Evolutionary conservation across 2,329 filamentous ascomycete species (phyloP).

Genomic region (Nigrograna mackinnonii): DNA sequence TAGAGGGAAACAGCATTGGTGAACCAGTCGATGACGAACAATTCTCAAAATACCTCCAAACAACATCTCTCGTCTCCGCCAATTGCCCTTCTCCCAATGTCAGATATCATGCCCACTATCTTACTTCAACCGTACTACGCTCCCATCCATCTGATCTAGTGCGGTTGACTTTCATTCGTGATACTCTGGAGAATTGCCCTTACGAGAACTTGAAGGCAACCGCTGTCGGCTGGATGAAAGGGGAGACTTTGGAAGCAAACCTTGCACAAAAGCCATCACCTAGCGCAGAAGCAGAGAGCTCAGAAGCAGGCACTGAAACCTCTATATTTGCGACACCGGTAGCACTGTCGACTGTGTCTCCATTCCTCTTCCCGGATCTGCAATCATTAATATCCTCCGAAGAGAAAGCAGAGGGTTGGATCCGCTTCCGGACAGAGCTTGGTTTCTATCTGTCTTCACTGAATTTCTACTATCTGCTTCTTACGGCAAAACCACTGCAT

Average conservation of each 20-base stretch:
- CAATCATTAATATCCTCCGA: slow-evolving; percentile 39
- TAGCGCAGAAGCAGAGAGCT: slow-evolving; percentile 11
- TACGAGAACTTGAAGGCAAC: slow-evolving; percentile 60
- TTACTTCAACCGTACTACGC: slow-evolving; percentile 54
- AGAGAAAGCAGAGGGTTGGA: slow-evolving; percentile 35
- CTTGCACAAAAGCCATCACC: slow-evolving; percentile 15
- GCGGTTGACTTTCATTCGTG: slow-evolving; percentile 58
- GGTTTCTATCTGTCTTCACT: slow-evolving; percentile 59
- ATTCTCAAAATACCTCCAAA: slow-evolving; percentile 57
- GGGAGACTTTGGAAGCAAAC: slow-evolving; percentile 58
- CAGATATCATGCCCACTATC: slow-evolving; percentile 52
- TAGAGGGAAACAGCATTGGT: slow-evolving; percentile 49
- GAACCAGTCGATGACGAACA: slow-evolving; percentile 53
- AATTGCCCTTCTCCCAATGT: slow-evolving; percentile 52
- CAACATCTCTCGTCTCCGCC: slow-evolving; percentile 51
- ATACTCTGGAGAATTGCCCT: slow-evolving; percentile 58
- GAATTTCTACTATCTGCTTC: slow-evolving; percentile 62
- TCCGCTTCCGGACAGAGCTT: slow-evolving; percentile 55
- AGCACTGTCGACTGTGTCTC: slow-evolving; percentile 52
- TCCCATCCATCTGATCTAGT: slow-evolving; percentile 57
- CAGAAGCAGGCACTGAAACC: slow-evolving; percentile 1
- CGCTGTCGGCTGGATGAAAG: slow-evolving; percentile 64
- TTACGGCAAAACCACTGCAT: slow-evolving; percentile 54
- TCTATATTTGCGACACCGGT: slow-evolving; percentile 52
- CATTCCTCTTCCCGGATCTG: slow-evolving; percentile 56